Conservation (phyloP, 495 filamentous ascomycete species). For the Penicillium daleae region DNA sequence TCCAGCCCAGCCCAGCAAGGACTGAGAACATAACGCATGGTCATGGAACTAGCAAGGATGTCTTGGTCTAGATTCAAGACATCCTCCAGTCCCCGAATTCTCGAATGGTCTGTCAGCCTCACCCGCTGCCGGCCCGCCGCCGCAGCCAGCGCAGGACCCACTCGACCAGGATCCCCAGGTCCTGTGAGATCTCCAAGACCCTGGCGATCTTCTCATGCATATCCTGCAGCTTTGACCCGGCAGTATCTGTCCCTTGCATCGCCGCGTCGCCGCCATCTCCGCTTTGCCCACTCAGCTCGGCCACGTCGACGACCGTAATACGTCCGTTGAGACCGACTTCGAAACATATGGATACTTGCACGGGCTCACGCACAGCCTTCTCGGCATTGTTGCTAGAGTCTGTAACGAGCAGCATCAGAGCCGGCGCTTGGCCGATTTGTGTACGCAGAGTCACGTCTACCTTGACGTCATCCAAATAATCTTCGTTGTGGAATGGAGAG, state of each 20-base stretch:
- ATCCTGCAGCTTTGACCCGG: conserved; percentile 38
- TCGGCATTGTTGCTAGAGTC: conserved; percentile 22
- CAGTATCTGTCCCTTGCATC: conserved; percentile 28
- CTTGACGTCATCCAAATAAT: conserved; percentile 35
- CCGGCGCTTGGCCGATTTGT: conserved; percentile 47
- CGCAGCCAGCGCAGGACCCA: conserved; percentile 47
- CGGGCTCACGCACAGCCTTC: conserved; percentile 7
- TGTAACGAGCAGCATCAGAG: conserved; percentile 48
- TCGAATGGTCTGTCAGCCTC: conserved; percentile 20
- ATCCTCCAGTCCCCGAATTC: conserved; percentile 14
- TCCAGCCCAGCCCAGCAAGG: background rate
- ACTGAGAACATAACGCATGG: background rate
- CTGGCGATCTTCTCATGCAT: conserved; percentile 42
- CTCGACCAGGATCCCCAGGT: conserved; percentile 64
- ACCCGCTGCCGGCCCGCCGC: conserved; percentile 30
- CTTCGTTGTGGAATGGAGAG: background rate
- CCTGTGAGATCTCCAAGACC: conserved; percentile 50
- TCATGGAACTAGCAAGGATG: background rate
- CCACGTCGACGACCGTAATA: conserved; percentile 49
- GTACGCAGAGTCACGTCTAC: conserved; percentile 51
- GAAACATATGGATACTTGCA: conserved; percentile 48
- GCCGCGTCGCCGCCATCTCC: conserved; percentile 22
- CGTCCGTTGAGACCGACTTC: conserved; percentile 66
- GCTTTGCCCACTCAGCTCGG: conserved; percentile 32
- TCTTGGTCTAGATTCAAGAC: background rate